Evolutionary conservation across 73 alveolate species (phyloP).

Genomic region (Durusdinium trenchii): DNA sequence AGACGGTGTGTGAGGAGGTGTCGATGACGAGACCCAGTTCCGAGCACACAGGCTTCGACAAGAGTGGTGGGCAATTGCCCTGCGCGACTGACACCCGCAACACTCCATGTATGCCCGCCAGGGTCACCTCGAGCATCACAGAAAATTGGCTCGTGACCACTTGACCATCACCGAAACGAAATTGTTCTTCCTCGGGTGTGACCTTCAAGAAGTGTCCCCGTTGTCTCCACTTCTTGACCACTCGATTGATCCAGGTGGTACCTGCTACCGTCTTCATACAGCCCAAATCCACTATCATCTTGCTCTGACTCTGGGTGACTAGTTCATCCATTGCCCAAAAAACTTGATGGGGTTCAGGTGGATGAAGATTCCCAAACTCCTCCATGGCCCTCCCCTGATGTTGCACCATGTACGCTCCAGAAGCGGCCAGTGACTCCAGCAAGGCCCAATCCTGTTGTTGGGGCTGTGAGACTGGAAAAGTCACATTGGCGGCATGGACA

Average conservation of each 20-base stretch:
- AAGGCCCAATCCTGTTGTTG: background rate
- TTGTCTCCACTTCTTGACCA: background rate
- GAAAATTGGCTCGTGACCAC: background rate
- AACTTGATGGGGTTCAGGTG: background rate
- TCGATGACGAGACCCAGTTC: background rate
- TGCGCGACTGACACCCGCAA: background rate
- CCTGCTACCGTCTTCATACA: slow-evolving; percentile 49
- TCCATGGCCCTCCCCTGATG: background rate
- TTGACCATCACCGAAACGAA: slow-evolving; percentile 36
- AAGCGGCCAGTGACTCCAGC: background rate
- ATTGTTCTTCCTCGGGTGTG: background rate
- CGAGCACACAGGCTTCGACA: background rate
- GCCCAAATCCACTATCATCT: background rate
- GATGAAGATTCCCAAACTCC: background rate
- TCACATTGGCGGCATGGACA: background rate
- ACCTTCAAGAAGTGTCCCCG: background rate
- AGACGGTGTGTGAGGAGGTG: background rate
- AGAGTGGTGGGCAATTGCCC: background rate
- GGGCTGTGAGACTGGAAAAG: background rate
- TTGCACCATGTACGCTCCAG: background rate
- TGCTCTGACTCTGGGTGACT: background rate
- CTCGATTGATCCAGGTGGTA: background rate
- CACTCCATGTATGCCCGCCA: background rate
- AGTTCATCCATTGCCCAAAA: background rate
- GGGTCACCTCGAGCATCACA: background rate